Percentiles rank a stretch among this genome's conserved stretches.
These are phyloP conservation scores for Plantago major DNA, from an alignment of 257 asterid species.

Conservation along the genomic window DNA sequence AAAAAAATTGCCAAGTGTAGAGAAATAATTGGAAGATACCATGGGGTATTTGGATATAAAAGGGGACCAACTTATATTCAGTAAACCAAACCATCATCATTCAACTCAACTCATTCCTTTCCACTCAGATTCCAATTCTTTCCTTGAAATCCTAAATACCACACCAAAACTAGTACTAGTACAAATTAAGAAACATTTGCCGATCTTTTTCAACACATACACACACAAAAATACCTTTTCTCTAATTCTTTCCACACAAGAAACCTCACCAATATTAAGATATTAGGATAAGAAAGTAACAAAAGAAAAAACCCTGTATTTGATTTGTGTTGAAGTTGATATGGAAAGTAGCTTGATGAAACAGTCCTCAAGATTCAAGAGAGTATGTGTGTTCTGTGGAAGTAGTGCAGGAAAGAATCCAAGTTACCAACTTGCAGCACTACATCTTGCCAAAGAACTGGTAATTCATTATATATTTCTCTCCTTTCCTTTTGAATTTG, in stretches of 20 bases:
- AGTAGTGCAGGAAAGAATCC: constrained; percentile 80
- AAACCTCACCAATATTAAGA: too few relatives aligned
- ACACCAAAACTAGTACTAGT: too few relatives aligned
- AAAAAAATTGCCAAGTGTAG: constrained; percentile 28
- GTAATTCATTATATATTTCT: constrained; percentile 18
- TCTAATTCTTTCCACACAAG: too few relatives aligned
- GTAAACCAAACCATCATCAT: constrained; percentile 22
- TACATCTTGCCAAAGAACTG: constrained; percentile 61
- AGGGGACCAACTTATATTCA: constrained; percentile 27
- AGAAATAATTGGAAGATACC: constrained; percentile 20
- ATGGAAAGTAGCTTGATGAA: constrained; percentile 35
- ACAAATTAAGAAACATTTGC: too few relatives aligned
- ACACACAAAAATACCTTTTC: too few relatives aligned
- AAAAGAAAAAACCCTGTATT: too few relatives aligned
- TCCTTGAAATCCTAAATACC: too few relatives aligned
- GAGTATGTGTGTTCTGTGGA: constrained; percentile 73
- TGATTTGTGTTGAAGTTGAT: not conserved
- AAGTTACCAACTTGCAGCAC: constrained; percentile 62
- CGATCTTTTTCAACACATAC: too few relatives aligned
- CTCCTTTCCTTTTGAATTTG: not conserved
- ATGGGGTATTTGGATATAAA: constrained; percentile 37
- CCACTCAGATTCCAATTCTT: constrained; percentile 17
- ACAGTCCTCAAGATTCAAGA: constrained; percentile 53
- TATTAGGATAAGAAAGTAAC: too few relatives aligned
- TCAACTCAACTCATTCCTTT: constrained; percentile 19